These are phyloP conservation scores for Termitomyces sp. DNA, from an alignment of 768 basidiomycete genomes.

Conservation along the genomic window DNA sequence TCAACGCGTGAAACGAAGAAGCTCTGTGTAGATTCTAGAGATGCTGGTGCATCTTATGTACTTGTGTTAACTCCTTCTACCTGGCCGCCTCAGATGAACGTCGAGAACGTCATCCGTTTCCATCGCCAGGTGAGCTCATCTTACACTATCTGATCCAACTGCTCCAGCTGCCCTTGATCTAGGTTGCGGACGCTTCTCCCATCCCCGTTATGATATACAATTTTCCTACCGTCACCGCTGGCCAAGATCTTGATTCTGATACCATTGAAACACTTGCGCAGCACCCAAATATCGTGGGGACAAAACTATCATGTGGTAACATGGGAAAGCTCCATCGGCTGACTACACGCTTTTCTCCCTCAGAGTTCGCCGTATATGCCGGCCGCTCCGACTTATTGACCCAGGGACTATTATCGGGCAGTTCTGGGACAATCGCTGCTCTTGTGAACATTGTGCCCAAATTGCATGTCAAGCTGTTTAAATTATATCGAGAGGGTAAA, in stretches of 20 bases:
- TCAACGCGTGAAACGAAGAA: conserved; percentile 70
- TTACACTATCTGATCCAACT: neutral
- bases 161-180: conserved; percentile 8
- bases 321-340: conserved; percentile 81
- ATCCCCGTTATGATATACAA: conserved; percentile 81
- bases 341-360: conserved; percentile 45
- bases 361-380: conserved; percentile 65
- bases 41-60: conserved; percentile 76
- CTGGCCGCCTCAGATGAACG: conserved; percentile 61
- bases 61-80: conserved; percentile 72
- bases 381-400: conserved; percentile 70
- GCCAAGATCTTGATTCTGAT: conserved; percentile 82
- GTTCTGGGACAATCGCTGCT: conserved; percentile 63
- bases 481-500: conserved; percentile 46
- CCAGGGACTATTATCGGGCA: conserved; percentile 54
- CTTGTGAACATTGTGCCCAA: conserved; percentile 59
- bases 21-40: conserved; percentile 67
- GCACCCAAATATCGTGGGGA: conserved; percentile 84
- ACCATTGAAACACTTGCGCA: conserved; percentile 58
- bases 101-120: conserved; percentile 58
- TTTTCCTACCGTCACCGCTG: conserved; percentile 76
- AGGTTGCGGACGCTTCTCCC: conserved; percentile 66
- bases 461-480: conserved; percentile 43
- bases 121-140: conserved; percentile 46
- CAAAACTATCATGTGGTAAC: conserved; percentile 80